phyloP scores from a whole-genome alignment of 345 rosid species.

The Durio zibethinus region DNA sequence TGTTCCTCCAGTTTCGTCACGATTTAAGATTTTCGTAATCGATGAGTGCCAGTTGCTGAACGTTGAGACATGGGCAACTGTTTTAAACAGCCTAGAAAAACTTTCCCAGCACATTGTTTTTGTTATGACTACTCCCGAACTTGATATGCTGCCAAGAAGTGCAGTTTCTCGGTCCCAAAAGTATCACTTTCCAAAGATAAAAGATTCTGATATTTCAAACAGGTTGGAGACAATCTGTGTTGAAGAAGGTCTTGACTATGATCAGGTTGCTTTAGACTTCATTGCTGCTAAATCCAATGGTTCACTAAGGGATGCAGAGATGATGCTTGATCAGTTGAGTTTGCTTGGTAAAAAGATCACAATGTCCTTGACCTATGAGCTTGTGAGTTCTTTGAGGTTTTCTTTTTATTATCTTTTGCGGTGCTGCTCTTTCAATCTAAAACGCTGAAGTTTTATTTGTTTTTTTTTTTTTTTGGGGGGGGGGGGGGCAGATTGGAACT shows the following conservation, averaged over 20 bases:
- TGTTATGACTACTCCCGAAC: conserved; percentile 74
- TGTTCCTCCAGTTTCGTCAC: conserved; percentile 63
- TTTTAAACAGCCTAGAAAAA: conserved; percentile 63
- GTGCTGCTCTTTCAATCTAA: neutral
- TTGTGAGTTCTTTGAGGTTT: conserved; percentile 49
- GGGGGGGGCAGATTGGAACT: conserved; percentile 69
- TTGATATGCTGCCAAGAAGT: conserved; percentile 73
- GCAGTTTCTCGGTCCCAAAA: conserved; percentile 76
- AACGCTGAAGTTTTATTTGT: conserved; percentile 1
- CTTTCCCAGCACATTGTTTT: conserved; percentile 67
- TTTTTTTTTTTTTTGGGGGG: conserved; percentile 9
- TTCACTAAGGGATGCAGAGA: conserved; percentile 92
- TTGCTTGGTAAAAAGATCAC: conserved; percentile 84
- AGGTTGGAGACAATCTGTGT: conserved; percentile 65
- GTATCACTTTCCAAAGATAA: conserved; percentile 72
- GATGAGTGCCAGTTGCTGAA: conserved; percentile 88
- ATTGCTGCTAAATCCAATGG: conserved; percentile 93
- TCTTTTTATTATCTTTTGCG: conserved; percentile 1
- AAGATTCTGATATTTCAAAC: conserved; percentile 55
- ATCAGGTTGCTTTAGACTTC: conserved; percentile 70
- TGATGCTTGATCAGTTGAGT: conserved; percentile 93
- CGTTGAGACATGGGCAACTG: conserved; percentile 70
- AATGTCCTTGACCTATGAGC: conserved; percentile 69
- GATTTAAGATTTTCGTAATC: conserved; percentile 68
- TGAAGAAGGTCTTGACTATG: conserved; percentile 71